These are phyloP conservation scores for Paecilomyces formosus DNA, from an alignment of 2,329 filamentous ascomycete genomes.

Conservation along the genomic window DNA sequence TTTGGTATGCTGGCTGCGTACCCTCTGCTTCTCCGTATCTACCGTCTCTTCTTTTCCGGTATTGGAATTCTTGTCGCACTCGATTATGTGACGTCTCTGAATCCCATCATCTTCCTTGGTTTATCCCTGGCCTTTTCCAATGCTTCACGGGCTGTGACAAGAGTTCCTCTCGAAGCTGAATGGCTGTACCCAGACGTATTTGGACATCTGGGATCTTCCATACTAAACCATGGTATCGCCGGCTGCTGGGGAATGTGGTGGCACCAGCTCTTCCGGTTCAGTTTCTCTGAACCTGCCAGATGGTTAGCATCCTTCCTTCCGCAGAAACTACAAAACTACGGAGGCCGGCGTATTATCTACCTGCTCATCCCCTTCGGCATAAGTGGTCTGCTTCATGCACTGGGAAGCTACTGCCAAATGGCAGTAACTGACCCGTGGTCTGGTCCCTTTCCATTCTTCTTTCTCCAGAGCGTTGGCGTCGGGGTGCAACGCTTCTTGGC, in stretches of 20 bases:
- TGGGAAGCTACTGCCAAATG: slow-evolving; percentile 61
- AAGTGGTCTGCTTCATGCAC: slow-evolving; percentile 54
- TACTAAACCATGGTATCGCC: slow-evolving; percentile 58
- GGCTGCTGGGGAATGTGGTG: slow-evolving; percentile 83
- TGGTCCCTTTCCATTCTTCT: slow-evolving; percentile 60
- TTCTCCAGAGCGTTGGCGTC: slow-evolving; percentile 61
- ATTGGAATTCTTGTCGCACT: slow-evolving; percentile 54
- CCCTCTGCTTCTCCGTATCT: slow-evolving; percentile 42
- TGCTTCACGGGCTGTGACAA: slow-evolving; percentile 50
- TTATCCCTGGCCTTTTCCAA: slow-evolving; percentile 41
- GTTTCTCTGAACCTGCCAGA: slow-evolving; percentile 31
- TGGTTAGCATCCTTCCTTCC: slow-evolving; percentile 26
- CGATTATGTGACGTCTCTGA: slow-evolving; percentile 51
- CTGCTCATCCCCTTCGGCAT: slow-evolving; percentile 24
- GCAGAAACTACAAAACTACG: slow-evolving; percentile 7
- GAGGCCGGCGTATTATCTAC: slow-evolving; percentile 14
- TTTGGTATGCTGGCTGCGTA: slow-evolving; percentile 38
- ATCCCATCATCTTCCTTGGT: slow-evolving; percentile 54
- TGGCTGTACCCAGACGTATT: slow-evolving; percentile 58
- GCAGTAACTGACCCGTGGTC: slow-evolving; percentile 49
- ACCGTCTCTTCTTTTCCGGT: slow-evolving; percentile 52
- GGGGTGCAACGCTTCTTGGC: slow-evolving; percentile 47
- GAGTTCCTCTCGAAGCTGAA: slow-evolving; percentile 53
- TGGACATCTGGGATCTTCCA: slow-evolving; percentile 37
- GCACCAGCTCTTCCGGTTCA: slow-evolving; percentile 82